Percentiles rank a stretch among this genome's conserved stretches.
phyloP scores from a whole-genome alignment of 768 basidiomycete species.

The Pseudohyphozyma bogoriensis region DNA sequence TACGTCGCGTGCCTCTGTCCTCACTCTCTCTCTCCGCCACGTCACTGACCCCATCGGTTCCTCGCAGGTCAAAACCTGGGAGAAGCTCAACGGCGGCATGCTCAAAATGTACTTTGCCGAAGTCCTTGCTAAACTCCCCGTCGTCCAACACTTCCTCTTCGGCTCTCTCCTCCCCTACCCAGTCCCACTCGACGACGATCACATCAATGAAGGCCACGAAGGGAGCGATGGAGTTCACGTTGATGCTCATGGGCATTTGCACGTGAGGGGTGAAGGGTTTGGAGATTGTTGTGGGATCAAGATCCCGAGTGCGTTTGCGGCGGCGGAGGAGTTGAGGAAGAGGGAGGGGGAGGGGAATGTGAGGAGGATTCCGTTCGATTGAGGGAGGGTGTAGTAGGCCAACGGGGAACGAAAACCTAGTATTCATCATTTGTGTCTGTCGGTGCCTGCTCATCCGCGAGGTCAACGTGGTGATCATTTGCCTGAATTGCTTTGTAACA shows the following conservation, averaged over 20 bases:
- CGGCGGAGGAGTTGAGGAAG: constrained; percentile 49
- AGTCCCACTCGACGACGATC: constrained; percentile 1
- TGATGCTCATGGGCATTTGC: constrained; percentile 31
- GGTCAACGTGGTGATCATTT: too few species aligned
- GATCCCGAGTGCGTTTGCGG: constrained; percentile 71
- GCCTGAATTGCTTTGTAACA: too few species aligned
- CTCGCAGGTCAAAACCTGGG: constrained; percentile 52
- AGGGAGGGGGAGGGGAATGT: neutral
- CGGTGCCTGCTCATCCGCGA: too few species aligned
- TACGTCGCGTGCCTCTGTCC: neutral
- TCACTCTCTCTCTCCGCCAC: neutral
- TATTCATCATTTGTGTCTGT: too few species aligned
- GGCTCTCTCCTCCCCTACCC: constrained; percentile 55
- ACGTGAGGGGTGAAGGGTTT: constrained; percentile 49
- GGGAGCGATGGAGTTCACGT: constrained; percentile 17
- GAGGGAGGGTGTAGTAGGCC: too few species aligned
- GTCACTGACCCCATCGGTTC: neutral
- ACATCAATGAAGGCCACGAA: neutral
- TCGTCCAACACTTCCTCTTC: constrained; percentile 92
- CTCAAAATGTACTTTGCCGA: constrained; percentile 96
- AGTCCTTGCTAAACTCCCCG: constrained; percentile 87
- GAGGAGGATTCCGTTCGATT: constrained; percentile 27
- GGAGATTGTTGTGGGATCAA: constrained; percentile 88
- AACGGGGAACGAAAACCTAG: too few species aligned
- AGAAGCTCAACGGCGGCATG: constrained; percentile 93